These are phyloP conservation scores for Chlorociboria aeruginascens DNA, from an alignment of 495 filamentous ascomycete species.

Conservation along the genomic window DNA sequence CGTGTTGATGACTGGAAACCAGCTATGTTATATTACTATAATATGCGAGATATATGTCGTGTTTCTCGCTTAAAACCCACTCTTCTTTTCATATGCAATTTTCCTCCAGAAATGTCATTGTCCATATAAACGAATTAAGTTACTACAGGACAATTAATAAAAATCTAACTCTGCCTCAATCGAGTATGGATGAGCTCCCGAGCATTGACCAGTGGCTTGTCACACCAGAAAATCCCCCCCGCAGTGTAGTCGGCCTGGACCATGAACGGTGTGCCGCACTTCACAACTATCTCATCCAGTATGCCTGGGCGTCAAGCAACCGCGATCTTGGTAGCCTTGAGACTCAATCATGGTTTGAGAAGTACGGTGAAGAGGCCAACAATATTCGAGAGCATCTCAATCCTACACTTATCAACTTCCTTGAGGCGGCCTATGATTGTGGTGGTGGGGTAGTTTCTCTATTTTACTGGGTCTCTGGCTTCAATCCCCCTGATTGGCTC, in stretches of 20 bases:
- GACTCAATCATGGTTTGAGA: constrained; percentile 11
- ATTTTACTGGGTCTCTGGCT: constrained; percentile 15
- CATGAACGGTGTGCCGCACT: constrained; percentile 28
- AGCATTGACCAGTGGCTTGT: constrained; percentile 22
- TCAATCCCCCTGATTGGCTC: too few species aligned
- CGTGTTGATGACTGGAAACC: too few species aligned
- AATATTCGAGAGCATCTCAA: constrained; percentile 17
- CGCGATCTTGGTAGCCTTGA: constrained; percentile 9
- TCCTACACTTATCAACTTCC: constrained; percentile 19
- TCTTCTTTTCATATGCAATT: too few species aligned
- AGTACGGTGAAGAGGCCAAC: constrained; percentile 12
- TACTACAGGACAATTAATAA: too few species aligned
- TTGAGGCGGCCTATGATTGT: constrained; percentile 18
- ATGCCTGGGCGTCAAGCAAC: constrained; percentile 23
- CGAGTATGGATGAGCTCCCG: constrained; percentile 4
- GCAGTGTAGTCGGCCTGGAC: constrained; percentile 22
- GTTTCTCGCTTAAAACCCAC: too few species aligned
- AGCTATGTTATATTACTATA: too few species aligned
- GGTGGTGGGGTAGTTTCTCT: constrained; percentile 3
- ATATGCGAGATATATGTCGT: too few species aligned
- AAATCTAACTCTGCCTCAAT: not conserved
- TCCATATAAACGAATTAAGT: too few species aligned
- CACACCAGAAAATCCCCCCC: constrained; percentile 21
- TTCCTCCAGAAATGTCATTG: too few species aligned
- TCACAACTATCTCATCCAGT: constrained; percentile 30